These are phyloP conservation scores for Ambrosia hybrid DNA, from an alignment of 140 eudicot genomes.

Conservation along the genomic window DNA sequence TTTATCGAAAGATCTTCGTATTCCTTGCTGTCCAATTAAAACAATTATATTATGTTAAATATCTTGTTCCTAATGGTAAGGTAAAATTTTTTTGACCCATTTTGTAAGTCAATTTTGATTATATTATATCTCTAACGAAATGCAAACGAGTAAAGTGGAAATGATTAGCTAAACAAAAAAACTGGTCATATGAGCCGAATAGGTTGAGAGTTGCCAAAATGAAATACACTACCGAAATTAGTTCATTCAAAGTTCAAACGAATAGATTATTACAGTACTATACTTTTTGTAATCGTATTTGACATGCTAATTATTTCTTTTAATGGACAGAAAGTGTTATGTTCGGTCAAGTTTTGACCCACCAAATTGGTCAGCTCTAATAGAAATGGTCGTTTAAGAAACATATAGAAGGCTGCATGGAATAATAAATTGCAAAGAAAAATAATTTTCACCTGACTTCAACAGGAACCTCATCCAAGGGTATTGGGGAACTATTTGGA, in stretches of 20 bases:
- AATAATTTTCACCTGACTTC: conserved; percentile 34
- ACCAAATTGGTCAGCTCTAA: background rate
- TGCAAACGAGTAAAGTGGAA: background rate
- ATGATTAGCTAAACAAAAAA: background rate
- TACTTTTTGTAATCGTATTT: background rate
- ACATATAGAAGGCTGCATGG: background rate
- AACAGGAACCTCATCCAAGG: conserved; percentile 34
- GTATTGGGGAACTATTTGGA: conserved; percentile 47
- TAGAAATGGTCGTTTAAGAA: background rate
- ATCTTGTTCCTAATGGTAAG: background rate
- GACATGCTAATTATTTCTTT: background rate
- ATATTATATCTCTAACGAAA: background rate
- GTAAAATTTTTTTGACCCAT: background rate
- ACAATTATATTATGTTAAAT: conserved; percentile 9
- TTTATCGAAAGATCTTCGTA: conserved; percentile 69
- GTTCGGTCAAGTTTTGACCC: background rate
- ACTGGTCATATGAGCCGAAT: too few species aligned
- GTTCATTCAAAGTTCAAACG: background rate
- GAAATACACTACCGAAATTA: background rate
- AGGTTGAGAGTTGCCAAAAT: background rate
- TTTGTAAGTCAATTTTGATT: background rate
- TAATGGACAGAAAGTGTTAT: background rate
- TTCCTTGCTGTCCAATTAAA: conserved; percentile 47
- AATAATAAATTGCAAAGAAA: background rate
- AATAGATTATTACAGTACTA: background rate